Percentiles rank a stretch among this genome's conserved stretches.
Evolutionary conservation across 2,329 filamentous ascomycete genomes (phyloP).

Genomic region (Ustilaginoidea virens): DNA sequence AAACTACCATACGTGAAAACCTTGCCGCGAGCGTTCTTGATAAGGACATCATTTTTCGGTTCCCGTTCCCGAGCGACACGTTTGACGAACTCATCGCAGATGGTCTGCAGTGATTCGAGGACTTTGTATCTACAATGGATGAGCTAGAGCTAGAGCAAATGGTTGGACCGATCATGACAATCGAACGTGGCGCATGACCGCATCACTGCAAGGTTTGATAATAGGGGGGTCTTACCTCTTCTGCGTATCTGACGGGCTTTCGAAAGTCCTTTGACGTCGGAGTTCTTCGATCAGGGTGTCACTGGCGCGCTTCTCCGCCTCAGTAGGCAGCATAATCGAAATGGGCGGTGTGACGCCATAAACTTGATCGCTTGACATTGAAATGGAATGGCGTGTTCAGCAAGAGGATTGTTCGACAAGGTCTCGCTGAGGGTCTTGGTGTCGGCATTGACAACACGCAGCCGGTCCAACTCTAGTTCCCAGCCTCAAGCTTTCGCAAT

Average conservation of each 20-base stretch:
- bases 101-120: constrained; percentile 59
- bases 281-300: constrained; percentile 71
- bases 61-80: constrained; percentile 61
- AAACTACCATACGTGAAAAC: constrained; percentile 96
- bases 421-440: too few relatives aligned
- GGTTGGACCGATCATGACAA: too few relatives aligned
- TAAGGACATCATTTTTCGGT: constrained; percentile 55
- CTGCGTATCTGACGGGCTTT: constrained; percentile 65
- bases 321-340: constrained; percentile 59
- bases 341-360: constrained; percentile 72
- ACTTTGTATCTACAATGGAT: constrained; percentile 44
- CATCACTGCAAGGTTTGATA: background rate
- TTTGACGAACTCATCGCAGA: constrained; percentile 77
- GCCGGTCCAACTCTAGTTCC: too few relatives aligned
- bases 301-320: constrained; percentile 61
- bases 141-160: too few relatives aligned
- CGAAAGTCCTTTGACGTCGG: constrained; percentile 82
- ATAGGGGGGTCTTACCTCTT: constrained; percentile 45
- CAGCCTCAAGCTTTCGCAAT: too few relatives aligned
- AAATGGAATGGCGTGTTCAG: background rate
- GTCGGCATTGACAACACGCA: too few relatives aligned
- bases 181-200: background rate
- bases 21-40: constrained; percentile 77
- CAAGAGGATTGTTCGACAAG: background rate
- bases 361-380: constrained; percentile 23